These are phyloP conservation scores for Kwoniella bestiolae DNA, from an alignment of 768 basidiomycete genomes.

Conservation along the genomic window DNA sequence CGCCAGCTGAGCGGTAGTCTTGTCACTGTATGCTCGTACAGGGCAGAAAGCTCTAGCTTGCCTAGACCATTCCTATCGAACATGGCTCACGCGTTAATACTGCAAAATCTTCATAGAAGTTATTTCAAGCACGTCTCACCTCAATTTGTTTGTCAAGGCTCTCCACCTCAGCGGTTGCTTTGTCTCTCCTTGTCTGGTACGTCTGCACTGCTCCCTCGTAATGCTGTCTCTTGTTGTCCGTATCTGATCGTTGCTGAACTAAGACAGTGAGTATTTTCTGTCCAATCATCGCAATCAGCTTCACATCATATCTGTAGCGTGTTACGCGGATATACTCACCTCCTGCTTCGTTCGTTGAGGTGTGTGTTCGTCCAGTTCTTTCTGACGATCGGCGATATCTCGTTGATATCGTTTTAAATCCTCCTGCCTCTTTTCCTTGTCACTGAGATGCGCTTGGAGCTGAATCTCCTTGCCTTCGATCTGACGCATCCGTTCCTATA, in stretches of 20 bases:
- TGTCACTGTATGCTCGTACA: slow-evolving; percentile 10
- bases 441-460: slow-evolving; percentile 56
- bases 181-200: slow-evolving; percentile 9
- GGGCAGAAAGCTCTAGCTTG: slow-evolving; percentile 27
- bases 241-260: slow-evolving; percentile 3
- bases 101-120: not conserved
- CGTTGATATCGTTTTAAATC: not conserved
- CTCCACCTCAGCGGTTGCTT: not conserved
- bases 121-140: slow-evolving; percentile 11
- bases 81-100: not conserved
- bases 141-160: slow-evolving; percentile 1
- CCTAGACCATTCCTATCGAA: slow-evolving; percentile 30
- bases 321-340: too few relatives aligned
- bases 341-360: slow-evolving; percentile 65
- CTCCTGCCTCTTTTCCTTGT: slow-evolving; percentile 57
- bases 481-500: slow-evolving; percentile 7
- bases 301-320: slow-evolving; percentile 58
- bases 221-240: slow-evolving; percentile 5
- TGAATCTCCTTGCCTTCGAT: slow-evolving; percentile 63
- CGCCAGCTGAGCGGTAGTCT: slow-evolving; percentile 3
- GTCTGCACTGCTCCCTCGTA: not conserved
- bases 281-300: slow-evolving; percentile 61
- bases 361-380: slow-evolving; percentile 61
- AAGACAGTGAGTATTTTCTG: slow-evolving; percentile 12
- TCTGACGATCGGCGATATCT: slow-evolving; percentile 61